Evolutionary conservation across 148 eudicot species (phyloP).

Genomic region (Beta vulgaris): DNA sequence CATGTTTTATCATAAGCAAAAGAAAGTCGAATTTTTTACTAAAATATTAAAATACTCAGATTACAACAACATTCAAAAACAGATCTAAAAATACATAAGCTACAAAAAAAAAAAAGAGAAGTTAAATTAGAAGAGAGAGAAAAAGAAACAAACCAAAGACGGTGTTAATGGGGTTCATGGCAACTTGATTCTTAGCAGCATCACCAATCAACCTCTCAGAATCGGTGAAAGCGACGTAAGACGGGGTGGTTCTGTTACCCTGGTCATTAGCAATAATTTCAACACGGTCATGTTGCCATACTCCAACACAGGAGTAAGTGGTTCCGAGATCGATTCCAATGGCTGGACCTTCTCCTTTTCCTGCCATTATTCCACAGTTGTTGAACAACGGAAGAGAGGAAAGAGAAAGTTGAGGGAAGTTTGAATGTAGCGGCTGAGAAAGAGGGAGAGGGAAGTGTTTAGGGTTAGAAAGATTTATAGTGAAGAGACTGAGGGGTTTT

Average conservation of each 20-base stretch:
- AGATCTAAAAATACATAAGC: no score
- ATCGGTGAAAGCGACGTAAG: constrained; percentile 26
- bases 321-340: constrained; percentile 23
- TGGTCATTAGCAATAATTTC: constrained; percentile 29
- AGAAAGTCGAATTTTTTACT: no score
- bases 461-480: no score
- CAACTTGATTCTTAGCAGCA: constrained; percentile 23
- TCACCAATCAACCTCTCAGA: constrained; percentile 19
- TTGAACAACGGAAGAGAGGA: no score
- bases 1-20: no score
- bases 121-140: not conserved
- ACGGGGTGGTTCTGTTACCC: constrained; percentile 27
- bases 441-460: no score
- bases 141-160: constrained; percentile 11
- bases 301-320: constrained; percentile 21
- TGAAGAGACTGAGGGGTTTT: no score
- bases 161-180: constrained; percentile 28
- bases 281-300: constrained; percentile 23
- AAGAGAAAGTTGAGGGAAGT: no score
- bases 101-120: not conserved
- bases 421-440: no score
- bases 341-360: constrained; percentile 21
- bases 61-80: no score
- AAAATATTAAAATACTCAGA: no score
- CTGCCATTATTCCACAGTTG: no score